phyloP scores from a whole-genome alignment of 169 alveolate species.

The Plasmodium knowlesi region DNA sequence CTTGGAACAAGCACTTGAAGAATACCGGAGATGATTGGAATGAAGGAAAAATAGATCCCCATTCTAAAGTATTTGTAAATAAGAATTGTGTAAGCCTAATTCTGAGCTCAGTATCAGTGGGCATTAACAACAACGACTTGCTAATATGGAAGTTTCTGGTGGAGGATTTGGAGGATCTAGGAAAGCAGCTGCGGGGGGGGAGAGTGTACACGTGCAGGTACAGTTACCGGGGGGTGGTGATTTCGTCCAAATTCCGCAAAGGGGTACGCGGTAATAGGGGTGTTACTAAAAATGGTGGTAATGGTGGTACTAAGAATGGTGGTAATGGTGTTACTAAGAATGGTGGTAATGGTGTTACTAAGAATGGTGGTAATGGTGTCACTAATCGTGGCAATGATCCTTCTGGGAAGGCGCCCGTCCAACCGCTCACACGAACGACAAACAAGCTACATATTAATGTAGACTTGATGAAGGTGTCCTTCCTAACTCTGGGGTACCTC shows the following conservation, averaged over 20 bases:
- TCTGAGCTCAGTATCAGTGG: constrained; percentile 1
- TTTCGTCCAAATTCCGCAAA: constrained; percentile 47
- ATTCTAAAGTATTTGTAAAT: neutral
- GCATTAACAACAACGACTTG: constrained; percentile 42
- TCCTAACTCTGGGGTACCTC: constrained; percentile 4
- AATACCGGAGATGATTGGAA: neutral
- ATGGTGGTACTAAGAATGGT: neutral
- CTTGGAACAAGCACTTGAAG: neutral
- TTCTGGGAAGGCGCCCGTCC: neutral
- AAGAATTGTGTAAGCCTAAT: constrained; percentile 13
- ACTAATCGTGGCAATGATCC: neutral
- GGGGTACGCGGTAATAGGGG: neutral
- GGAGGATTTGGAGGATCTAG: neutral
- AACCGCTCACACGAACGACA: neutral
- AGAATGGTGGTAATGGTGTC: neutral
- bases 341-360: neutral
- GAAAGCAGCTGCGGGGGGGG: neutral
- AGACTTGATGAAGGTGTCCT: constrained; percentile 24
- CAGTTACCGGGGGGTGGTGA: constrained; percentile 16
- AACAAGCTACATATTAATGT: constrained; percentile 5
- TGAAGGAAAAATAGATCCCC: neutral
- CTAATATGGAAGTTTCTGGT: neutral
- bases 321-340: neutral
- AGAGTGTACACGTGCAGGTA: constrained; percentile 31
- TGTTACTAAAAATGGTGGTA: too few species aligned